phyloP scores from a whole-genome alignment of 2,329 filamentous ascomycete species.

The Scedosporium apiospermum region DNA sequence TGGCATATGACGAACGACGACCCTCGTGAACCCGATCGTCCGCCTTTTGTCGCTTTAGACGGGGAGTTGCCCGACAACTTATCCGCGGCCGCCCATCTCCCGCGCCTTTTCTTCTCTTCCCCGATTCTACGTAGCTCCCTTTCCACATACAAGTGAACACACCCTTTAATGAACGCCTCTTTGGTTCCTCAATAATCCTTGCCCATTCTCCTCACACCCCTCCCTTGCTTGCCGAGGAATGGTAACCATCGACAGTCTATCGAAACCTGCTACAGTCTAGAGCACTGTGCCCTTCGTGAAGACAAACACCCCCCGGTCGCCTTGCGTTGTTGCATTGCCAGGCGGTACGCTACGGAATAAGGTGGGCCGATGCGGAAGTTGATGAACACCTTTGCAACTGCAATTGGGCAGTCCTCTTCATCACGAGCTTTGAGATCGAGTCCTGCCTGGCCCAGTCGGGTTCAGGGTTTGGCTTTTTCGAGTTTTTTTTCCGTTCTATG shows the following conservation, averaged over 20 bases:
- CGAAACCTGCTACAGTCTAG: background rate
- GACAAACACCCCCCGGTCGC: no score
- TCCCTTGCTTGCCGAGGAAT: background rate
- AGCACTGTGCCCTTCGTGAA: background rate
- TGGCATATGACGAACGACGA: no score
- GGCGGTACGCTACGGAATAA: background rate
- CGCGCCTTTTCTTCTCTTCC: background rate
- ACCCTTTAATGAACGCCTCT: background rate
- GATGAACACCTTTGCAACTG: background rate
- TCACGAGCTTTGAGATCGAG: background rate
- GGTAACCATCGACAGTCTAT: no score
- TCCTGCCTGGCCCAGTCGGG: background rate
- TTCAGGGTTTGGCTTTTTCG: background rate
- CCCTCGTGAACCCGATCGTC: no score
- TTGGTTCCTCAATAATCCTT: background rate
- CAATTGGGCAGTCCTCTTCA: background rate
- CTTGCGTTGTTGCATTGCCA: no score
- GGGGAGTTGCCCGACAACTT: no score
- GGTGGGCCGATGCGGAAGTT: background rate
- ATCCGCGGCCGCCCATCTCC: no score
- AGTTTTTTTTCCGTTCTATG: background rate
- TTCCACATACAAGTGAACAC: background rate
- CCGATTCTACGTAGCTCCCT: no score
- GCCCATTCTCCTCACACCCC: background rate
- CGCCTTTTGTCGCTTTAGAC: no score